Conservation (phyloP, 139 green algal genomes). For the Diplosphaera chodatii region DNA sequence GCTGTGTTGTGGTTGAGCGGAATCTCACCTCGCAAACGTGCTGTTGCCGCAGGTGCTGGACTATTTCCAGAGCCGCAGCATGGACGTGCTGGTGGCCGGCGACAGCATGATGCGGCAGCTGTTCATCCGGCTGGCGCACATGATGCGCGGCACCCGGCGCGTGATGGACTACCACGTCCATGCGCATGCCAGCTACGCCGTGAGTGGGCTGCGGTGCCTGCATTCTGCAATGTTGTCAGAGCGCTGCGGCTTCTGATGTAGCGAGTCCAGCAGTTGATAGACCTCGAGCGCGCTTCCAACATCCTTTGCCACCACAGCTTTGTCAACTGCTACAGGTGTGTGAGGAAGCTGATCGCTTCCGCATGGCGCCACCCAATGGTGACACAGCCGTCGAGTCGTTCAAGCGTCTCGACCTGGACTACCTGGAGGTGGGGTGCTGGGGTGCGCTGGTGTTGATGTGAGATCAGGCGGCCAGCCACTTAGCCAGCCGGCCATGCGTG, state of each 20-base stretch:
- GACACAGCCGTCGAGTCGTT: background rate
- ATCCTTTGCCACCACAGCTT: too few species aligned
- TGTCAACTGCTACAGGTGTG: conserved; percentile 1
- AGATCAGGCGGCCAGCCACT: too few species aligned
- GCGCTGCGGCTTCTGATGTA: too few species aligned
- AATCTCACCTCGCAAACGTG: too few species aligned
- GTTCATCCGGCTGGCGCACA: conserved; percentile 17
- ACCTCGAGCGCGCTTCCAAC: too few species aligned
- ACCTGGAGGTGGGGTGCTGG: background rate
- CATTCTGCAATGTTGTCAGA: too few species aligned
- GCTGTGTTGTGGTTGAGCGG: too few species aligned
- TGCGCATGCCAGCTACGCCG: conserved; percentile 10
- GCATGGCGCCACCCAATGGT: conserved; percentile 7
- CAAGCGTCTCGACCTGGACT: background rate
- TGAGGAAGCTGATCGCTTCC: conserved; percentile 15
- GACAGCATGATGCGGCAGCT: conserved; percentile 23
- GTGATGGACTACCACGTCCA: conserved; percentile 19
- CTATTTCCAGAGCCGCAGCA: conserved; percentile 7
- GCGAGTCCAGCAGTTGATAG: too few species aligned
- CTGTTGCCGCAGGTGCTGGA: conserved; percentile 19
- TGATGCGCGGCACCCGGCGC: conserved; percentile 15
- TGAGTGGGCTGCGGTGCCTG: background rate
- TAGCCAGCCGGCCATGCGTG: too few species aligned
- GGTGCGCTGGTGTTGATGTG: too few species aligned
- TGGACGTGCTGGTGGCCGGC: conserved; percentile 7